Percentiles rank a stretch among this genome's conserved stretches.
Conservation (phyloP, 257 asterid genomes). For the Solanum arcanum region DNA sequence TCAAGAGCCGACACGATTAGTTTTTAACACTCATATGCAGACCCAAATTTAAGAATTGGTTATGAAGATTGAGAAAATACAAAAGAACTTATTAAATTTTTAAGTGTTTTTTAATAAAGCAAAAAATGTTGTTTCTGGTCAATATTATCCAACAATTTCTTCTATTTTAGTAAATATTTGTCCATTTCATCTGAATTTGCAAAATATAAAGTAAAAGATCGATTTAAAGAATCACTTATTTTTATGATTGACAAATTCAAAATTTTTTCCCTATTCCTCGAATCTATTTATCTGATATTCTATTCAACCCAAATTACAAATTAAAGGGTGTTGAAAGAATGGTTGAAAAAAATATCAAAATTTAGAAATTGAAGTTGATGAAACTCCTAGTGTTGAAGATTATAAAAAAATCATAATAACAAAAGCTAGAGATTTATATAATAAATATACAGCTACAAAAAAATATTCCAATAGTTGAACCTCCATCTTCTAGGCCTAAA, state of each 20-base stretch:
- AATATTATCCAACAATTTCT: background rate
- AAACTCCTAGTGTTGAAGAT: background rate
- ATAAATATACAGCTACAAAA: too few relatives aligned
- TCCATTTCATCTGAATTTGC: background rate
- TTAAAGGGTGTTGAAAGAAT: background rate
- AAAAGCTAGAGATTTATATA: background rate
- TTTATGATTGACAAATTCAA: background rate
- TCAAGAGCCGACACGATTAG: background rate
- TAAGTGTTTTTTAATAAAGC: background rate
- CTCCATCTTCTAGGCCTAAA: background rate
- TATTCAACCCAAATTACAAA: background rate
- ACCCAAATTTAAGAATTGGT: background rate
- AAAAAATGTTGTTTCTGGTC: too few relatives aligned
- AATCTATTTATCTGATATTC: background rate
- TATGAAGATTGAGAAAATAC: background rate
- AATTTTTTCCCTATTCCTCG: background rate
- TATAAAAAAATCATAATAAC: background rate
- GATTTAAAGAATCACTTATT: too few relatives aligned
- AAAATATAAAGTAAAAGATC: too few relatives aligned
- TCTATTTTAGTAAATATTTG: background rate
- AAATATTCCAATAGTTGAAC: background rate
- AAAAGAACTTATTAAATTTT: background rate
- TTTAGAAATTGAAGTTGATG: background rate
- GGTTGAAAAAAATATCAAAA: background rate
- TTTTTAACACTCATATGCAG: background rate